Base-by-base conservation (phyloP, 495 filamentous ascomycete species). In the Podospora australis region DNA sequence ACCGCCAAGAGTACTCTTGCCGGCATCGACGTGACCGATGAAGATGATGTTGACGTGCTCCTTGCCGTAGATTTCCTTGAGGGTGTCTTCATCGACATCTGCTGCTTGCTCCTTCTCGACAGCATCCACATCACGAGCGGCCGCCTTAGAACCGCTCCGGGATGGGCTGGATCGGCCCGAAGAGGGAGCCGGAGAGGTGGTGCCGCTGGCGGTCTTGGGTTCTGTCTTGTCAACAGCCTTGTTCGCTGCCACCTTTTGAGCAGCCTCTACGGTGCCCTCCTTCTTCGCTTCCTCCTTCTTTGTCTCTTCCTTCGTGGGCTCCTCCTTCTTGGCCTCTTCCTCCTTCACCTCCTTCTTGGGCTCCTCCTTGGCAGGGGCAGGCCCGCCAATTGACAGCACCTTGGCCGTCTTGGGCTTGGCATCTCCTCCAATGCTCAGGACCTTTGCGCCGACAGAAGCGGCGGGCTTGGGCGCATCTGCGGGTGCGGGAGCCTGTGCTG, bases 21-120 rank as follows among this genome's bases (percentile, higher is more conserved):
- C 92, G 49, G 91, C 90, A 68, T 98, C 92, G 50, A 97, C 92
- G 73, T 96, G 92, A 43, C 92, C 92, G 58, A 98, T 87, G 75
- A 98, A 98, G 48, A 98, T 95, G 41, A 97, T 80, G 64, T 98
- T 98, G 52, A 99, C 83, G 61, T 99, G 92, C 67, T 99, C 92
- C 68, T 97, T 96, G 56, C 92, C 92, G 66, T 97, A 97, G 34
- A 99, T 88, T 68, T 97, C 92, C 63, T 88, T 87, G 49, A 99
- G 70, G 0, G 87, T 87, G 35, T 86, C 85, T 20, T 95, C 88
- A 53, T 97, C 92, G 2, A 99, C 83, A 66, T 94, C 88, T 16
- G 87, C 89, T 11, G 78, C 74, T 59, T 97, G 92, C 58, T 90
- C 86, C 66, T 90, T 87, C 28, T 81, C 78, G 30, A 99, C 90